A percentile compares a stretch with the other conserved stretches of the same genome.
Evolutionary conservation across 768 basidiomycete genomes (phyloP).

Genomic region (Holtermanniella nyarrowii): DNA sequence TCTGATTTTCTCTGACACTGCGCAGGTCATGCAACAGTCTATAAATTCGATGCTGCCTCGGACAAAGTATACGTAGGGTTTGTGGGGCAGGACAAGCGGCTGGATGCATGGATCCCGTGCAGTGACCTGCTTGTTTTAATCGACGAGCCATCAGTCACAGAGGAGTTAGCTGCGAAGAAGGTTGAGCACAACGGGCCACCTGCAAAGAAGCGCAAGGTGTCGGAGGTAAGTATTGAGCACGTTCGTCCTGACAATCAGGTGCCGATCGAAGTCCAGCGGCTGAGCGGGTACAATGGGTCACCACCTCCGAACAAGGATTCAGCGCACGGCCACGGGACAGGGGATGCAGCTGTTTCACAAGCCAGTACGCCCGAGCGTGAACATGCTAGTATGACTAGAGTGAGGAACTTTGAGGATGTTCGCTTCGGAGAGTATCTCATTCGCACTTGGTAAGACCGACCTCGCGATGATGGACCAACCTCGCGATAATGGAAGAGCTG

Average conservation of each 20-base stretch:
- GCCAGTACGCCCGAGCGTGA: conserved; percentile 27
- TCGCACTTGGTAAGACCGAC: conserved; percentile 62
- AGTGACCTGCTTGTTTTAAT: conserved; percentile 2
- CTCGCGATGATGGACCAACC: not conserved
- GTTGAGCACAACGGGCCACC: not conserved
- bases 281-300: not conserved
- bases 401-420: conserved; percentile 73
- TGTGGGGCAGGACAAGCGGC: conserved; percentile 25
- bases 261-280: not conserved
- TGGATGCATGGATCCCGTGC: conserved; percentile 24
- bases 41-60: too few relatives aligned
- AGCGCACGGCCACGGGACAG: too few relatives aligned
- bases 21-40: too few relatives aligned
- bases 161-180: conserved; percentile 2
- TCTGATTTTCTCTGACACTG: too few relatives aligned
- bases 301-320: too few relatives aligned
- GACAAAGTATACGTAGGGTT: conserved; percentile 25
- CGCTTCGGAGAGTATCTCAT: conserved; percentile 77
- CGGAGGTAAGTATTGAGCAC: not conserved
- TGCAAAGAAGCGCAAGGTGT: not conserved
- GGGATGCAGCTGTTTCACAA: conserved; percentile 4
- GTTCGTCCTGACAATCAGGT: too few relatives aligned
- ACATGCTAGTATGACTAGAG: conserved; percentile 28
- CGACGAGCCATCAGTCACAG: conserved; percentile 6
- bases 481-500: not conserved